Percentiles rank a stretch among this genome's conserved stretches.
Evolutionary conservation across 768 basidiomycete species (phyloP).

Genomic region (Ephemerocybe angulata): DNA sequence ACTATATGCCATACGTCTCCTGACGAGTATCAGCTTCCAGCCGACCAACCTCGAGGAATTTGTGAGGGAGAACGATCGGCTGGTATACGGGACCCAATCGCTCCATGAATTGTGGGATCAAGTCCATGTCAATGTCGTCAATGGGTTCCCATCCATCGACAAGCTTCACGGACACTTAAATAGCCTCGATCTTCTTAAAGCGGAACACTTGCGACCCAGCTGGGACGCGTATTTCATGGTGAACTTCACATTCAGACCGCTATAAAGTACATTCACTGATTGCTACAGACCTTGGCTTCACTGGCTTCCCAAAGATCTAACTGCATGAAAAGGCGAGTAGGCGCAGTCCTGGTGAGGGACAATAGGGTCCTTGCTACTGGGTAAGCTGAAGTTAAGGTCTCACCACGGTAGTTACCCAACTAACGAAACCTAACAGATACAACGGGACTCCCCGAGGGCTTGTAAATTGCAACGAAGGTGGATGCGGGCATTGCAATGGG

Average conservation of each 20-base stretch:
- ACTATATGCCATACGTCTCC: slow-evolving; percentile 6
- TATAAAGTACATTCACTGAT: not conserved
- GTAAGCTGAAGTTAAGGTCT: slow-evolving; percentile 33
- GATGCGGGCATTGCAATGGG: slow-evolving; percentile 78
- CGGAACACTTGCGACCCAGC: slow-evolving; percentile 74
- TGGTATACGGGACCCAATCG: slow-evolving; percentile 53
- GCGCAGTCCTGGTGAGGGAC: slow-evolving; percentile 86
- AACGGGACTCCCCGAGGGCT: slow-evolving; percentile 94
- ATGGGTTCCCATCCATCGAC: slow-evolving; percentile 54
- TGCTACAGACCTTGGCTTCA: slow-evolving; percentile 73
- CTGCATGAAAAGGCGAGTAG: slow-evolving; percentile 96
- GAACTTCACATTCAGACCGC: slow-evolving; percentile 11
- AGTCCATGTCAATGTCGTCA: slow-evolving; percentile 58
- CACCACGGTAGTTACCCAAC: slow-evolving; percentile 1
- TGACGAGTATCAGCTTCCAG: slow-evolving; percentile 6
- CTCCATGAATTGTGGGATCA: slow-evolving; percentile 42
- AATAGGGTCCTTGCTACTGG: slow-evolving; percentile 78
- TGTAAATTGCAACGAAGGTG: slow-evolving; percentile 87
- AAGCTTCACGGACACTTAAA: slow-evolving; percentile 64
- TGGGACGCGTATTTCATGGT: slow-evolving; percentile 99
- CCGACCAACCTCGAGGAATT: slow-evolving; percentile 64
- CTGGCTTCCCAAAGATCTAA: slow-evolving; percentile 88
- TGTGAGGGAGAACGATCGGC: slow-evolving; percentile 63
- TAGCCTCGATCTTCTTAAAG: slow-evolving; percentile 61
- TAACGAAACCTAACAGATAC: slow-evolving; percentile 57